Conservation (phyloP, 495 filamentous ascomycete genomes). For the Jackrogersella minutella region DNA sequence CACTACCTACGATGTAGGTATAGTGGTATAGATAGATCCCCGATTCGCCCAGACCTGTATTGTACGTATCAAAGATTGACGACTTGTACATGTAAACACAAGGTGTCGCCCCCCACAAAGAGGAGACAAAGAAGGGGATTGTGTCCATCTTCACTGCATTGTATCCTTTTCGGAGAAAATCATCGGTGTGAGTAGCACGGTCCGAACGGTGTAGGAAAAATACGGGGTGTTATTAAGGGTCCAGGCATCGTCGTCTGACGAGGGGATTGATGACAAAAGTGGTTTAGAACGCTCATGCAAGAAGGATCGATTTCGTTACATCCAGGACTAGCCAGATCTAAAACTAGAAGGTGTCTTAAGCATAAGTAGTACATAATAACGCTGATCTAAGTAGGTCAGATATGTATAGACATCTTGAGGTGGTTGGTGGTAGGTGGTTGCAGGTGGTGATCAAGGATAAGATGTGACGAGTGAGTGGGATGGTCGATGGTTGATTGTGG, state of each 20-base stretch:
- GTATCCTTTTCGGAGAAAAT: slow-evolving; percentile 6
- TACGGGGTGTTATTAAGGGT: background rate
- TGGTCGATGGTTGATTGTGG: background rate
- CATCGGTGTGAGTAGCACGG: slow-evolving; percentile 23
- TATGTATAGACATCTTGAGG: background rate
- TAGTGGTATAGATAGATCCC: slow-evolving; percentile 22
- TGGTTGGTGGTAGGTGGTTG: background rate
- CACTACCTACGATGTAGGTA: no score
- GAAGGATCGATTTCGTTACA: slow-evolving; percentile 22
- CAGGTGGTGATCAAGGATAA: no score
- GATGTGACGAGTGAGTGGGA: background rate
- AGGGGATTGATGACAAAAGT: slow-evolving; percentile 14
- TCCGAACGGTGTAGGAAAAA: slow-evolving; percentile 2
- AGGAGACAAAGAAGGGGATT: slow-evolving; percentile 8
- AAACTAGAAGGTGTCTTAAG: slow-evolving; percentile 26
- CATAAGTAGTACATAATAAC: background rate
- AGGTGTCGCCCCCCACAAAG: slow-evolving; percentile 2
- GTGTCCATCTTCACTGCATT: slow-evolving; percentile 15
- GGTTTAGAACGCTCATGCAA: slow-evolving; percentile 13
- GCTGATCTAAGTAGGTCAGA: background rate
- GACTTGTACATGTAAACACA: slow-evolving; percentile 1
- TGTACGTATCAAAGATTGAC: background rate
- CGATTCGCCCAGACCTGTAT: slow-evolving; percentile 20
- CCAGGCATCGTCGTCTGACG: slow-evolving; percentile 20
- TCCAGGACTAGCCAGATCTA: slow-evolving; percentile 15